Percentiles rank a stretch among this genome's conserved stretches.
Evolutionary conservation across 177 flowering plant species (phyloP).

Genomic region (Tripterygium wilfordii): DNA sequence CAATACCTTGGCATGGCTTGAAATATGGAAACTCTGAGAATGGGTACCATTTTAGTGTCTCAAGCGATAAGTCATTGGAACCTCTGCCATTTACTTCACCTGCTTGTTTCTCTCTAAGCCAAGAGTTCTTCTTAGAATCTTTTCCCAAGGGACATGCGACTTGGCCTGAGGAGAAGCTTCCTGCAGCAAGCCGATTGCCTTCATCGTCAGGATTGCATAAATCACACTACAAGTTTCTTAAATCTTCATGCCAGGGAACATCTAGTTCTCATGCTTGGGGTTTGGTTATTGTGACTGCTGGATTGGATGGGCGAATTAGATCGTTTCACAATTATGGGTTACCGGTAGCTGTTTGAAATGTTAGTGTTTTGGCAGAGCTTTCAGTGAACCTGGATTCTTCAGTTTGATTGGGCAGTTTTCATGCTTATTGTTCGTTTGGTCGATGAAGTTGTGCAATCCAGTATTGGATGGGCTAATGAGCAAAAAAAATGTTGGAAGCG

Average conservation of each 20-base stretch:
- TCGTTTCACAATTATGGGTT: slow-evolving; percentile 68
- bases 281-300: slow-evolving; percentile 67
- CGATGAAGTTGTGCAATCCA: background rate
- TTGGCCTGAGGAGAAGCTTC: slow-evolving; percentile 77
- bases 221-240: slow-evolving; percentile 52
- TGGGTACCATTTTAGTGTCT: slow-evolving; percentile 7
- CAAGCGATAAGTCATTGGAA: slow-evolving; percentile 8
- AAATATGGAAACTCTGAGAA: slow-evolving; percentile 14
- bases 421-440: background rate
- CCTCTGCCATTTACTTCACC: slow-evolving; percentile 27
- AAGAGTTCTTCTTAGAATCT: slow-evolving; percentile 42
- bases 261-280: slow-evolving; percentile 64
- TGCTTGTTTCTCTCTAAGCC: slow-evolving; percentile 28
- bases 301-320: slow-evolving; percentile 61
- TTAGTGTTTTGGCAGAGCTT: background rate
- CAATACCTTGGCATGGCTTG: slow-evolving; percentile 61
- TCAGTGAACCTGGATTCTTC: background rate
- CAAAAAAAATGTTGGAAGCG: too few species aligned
- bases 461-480: background rate
- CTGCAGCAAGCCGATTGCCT: slow-evolving; percentile 17
- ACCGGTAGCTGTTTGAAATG: slow-evolving; percentile 36
- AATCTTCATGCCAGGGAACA: slow-evolving; percentile 39
- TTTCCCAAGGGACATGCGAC: slow-evolving; percentile 62
- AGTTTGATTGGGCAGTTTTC: background rate
- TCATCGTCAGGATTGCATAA: slow-evolving; percentile 29